phyloP scores from a whole-genome alignment of 768 basidiomycete genomes.

The Macrolepiota dolichaula region DNA sequence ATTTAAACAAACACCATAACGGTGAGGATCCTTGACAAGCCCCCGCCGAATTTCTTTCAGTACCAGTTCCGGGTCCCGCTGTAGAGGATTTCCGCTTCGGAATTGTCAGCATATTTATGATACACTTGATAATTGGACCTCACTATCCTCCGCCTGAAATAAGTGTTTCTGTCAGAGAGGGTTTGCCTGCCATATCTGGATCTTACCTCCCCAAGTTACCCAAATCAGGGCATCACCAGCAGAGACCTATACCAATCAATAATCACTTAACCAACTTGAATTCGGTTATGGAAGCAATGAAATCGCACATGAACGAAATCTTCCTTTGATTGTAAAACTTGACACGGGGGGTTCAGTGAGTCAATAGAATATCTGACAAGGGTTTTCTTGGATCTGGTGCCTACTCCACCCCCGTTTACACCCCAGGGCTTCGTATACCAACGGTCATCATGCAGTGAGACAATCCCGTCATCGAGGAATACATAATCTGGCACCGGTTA shows the following conservation, averaged over 20 bases:
- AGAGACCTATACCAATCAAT: constrained; percentile 4
- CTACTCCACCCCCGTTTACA: constrained; percentile 28
- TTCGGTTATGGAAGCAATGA: not conserved
- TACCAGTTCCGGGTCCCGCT: constrained; percentile 23
- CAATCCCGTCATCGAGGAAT: constrained; percentile 24
- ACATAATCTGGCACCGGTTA: constrained; percentile 18
- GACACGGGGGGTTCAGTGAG: constrained; percentile 18
- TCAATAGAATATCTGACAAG: constrained; percentile 20
- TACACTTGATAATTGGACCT: not conserved
- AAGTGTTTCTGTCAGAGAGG: not conserved
- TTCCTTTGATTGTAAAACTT: constrained; percentile 21
- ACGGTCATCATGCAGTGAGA: constrained; percentile 28
- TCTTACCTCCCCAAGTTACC: constrained; percentile 27
- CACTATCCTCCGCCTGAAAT: constrained; percentile 8
- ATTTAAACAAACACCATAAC: constrained; percentile 23
- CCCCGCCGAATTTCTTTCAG: constrained; percentile 24
- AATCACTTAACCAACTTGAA: not conserved
- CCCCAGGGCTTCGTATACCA: constrained; percentile 33
- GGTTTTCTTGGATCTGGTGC: constrained; percentile 22
- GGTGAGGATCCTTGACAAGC: constrained; percentile 19
- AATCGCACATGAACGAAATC: constrained; percentile 21
- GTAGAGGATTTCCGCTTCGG: constrained; percentile 19
- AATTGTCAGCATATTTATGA: not conserved
- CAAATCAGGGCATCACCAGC: constrained; percentile 25
- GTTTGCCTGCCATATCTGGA: not conserved